Conservation (phyloP, 1,284 basidiomycete genomes). For the Sporisorium exsertum region DNA sequence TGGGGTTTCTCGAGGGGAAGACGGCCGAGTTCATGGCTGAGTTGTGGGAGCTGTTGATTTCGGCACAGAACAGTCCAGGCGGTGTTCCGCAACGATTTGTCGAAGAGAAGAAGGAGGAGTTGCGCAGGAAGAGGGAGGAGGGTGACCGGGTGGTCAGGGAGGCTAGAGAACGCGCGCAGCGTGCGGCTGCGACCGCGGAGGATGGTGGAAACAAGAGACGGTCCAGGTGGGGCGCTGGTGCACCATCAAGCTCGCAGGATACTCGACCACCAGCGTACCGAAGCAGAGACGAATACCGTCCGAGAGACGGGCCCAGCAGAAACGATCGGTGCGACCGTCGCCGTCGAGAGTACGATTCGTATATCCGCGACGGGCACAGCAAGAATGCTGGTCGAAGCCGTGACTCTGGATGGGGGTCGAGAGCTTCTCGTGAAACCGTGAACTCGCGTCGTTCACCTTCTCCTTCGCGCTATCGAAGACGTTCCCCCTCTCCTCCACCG, state of each 20-base stretch:
- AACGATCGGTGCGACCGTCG: conserved; percentile 4
- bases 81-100: conserved; percentile 94
- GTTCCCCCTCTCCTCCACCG: conserved; percentile 11
- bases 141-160: conserved; percentile 79
- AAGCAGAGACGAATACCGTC: conserved; percentile 6
- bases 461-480: conserved; percentile 6
- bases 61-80: conserved; percentile 87
- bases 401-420: conserved; percentile 61
- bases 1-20: conserved; percentile 82
- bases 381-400: conserved; percentile 71
- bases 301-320: conserved; percentile 5
- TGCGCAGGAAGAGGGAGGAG: conserved; percentile 79
- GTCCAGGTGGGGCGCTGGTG: conserved; percentile 41
- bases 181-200: conserved; percentile 18
- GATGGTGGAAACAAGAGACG: conserved; percentile 70
- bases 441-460: conserved; percentile 17
- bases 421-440: conserved; percentile 1
- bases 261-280: conserved; percentile 22
- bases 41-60: conserved; percentile 88
- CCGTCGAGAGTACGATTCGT: not conserved
- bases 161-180: conserved; percentile 65
- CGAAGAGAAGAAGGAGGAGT: conserved; percentile 94
- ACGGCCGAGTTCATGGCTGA: conserved; percentile 87
- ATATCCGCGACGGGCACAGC: conserved; percentile 49
- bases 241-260: conserved; percentile 1